These are phyloP conservation scores for Leishmania mexicana DNA, from an alignment of 208 protist genomes.

Conservation along the genomic window DNA sequence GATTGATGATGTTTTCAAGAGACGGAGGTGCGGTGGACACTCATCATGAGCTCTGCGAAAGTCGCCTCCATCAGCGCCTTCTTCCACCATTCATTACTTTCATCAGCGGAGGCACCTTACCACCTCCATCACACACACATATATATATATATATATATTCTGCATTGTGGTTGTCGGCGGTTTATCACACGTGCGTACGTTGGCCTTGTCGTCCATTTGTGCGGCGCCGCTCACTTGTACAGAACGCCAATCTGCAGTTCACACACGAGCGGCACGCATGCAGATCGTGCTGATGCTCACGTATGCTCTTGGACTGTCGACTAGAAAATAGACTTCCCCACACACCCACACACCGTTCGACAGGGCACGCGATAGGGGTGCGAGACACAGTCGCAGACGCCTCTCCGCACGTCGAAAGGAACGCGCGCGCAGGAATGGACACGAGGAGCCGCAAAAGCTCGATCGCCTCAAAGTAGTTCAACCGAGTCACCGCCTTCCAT, in stretches of 20 bases:
- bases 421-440: background rate
- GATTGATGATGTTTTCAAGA: conserved; percentile 2
- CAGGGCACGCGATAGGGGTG: background rate
- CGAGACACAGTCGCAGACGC: background rate
- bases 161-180: background rate
- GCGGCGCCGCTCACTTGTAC: background rate
- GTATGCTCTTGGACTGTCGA: background rate
- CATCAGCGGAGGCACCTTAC: background rate
- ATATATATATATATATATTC: background rate
- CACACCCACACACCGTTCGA: background rate
- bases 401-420: background rate
- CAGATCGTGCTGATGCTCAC: background rate
- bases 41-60: background rate
- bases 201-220: background rate
- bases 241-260: too few relatives aligned
- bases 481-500: conserved; percentile 59
- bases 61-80: background rate
- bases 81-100: background rate
- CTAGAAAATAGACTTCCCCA: background rate
- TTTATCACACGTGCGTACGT: background rate
- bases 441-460: background rate
- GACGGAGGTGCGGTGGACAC: background rate
- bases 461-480: conserved; percentile 13
- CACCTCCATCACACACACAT: background rate
- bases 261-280: too few relatives aligned